Conservation (phyloP, 2,329 filamentous ascomycete genomes). For the Helminthosporium solani region DNA sequence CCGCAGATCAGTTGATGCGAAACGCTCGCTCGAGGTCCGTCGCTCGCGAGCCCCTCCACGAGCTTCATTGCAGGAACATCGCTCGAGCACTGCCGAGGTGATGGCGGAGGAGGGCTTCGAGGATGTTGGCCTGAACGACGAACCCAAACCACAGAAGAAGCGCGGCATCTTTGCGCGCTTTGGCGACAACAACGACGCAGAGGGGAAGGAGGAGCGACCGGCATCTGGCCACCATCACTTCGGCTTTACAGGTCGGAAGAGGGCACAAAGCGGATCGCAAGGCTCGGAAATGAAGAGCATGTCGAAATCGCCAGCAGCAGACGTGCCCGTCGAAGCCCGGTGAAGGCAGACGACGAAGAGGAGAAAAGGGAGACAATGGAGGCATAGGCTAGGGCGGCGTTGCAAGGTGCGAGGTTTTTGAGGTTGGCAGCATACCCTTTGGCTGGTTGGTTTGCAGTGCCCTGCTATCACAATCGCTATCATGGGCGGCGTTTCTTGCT, state of each 20-base stretch:
- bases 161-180: constrained; percentile 80
- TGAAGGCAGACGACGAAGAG: constrained; percentile 6
- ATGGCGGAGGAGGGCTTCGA: constrained; percentile 84
- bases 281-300: constrained; percentile 73
- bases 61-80: constrained; percentile 59
- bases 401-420: neutral
- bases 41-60: constrained; percentile 59
- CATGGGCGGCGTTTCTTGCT: constrained; percentile 3
- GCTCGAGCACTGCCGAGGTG: constrained; percentile 57
- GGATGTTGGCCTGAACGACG: constrained; percentile 83
- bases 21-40: constrained; percentile 53
- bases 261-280: constrained; percentile 61
- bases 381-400: neutral
- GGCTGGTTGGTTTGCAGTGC: constrained; percentile 1
- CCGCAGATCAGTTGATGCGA: constrained; percentile 79
- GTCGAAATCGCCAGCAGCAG: constrained; percentile 38
- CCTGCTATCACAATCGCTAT: constrained; percentile 13
- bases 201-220: constrained; percentile 42
- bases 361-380: neutral
- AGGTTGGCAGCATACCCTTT: constrained; percentile 6
- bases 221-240: constrained; percentile 57
- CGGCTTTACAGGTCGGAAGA: constrained; percentile 70
- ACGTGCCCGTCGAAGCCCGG: constrained; percentile 29
- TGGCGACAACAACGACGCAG: constrained; percentile 55
- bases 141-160: constrained; percentile 69